Evolutionary conservation across 208 protist genomes (phyloP), one percentile per base, ranked within the genome.

Genomic region (Wallacemonas sp.): DNA sequence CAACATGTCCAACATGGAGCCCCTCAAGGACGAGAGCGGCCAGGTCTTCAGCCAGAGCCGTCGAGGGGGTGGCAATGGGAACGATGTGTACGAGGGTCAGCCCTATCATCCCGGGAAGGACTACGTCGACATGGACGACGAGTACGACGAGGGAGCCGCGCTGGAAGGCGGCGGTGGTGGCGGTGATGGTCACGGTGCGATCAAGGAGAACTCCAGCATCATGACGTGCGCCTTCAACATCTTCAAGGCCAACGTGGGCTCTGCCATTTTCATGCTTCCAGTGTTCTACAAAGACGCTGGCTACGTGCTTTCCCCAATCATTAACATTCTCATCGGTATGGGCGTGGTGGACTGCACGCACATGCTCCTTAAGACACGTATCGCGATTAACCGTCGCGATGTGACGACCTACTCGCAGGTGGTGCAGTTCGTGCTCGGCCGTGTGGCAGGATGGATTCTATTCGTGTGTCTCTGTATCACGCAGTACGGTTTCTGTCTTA

Each of bases 201-300:
- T 86, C 38, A 72, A 74, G 51, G 75, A 82, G 53, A 86, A 86
- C 76, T 80, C 80, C 3, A 86, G 79, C 66, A 79, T 86, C 33
- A 72, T 70, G 59, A 86, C 82, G 63, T 80, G 77, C 30, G 82
- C 82, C 39, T 90, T 93, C 60, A 86, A 95, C 62, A 79, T 95
- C 39, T 95, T 95, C 76, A 95, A 95, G 77, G 88, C 83, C 9
- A 95, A 95, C 74, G 88, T 95, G 31, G 88, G 88, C 33, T 79
- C 86, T 1, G 88, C 80, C 44, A 78, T 95, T 21, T 95, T 92
- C 68, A 62, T 91, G 36, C 75, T 95, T 4, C 80, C 86, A 3
- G 86, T 78, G 51, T 90, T 87, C 66, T 95, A 95, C 77, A 53
- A 79, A 24, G 80, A 95, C 47, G 47, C 84, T 28, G 88, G 88